Evolutionary conservation across 768 basidiomycete species (phyloP).

Genomic region (Galerina marginata): DNA sequence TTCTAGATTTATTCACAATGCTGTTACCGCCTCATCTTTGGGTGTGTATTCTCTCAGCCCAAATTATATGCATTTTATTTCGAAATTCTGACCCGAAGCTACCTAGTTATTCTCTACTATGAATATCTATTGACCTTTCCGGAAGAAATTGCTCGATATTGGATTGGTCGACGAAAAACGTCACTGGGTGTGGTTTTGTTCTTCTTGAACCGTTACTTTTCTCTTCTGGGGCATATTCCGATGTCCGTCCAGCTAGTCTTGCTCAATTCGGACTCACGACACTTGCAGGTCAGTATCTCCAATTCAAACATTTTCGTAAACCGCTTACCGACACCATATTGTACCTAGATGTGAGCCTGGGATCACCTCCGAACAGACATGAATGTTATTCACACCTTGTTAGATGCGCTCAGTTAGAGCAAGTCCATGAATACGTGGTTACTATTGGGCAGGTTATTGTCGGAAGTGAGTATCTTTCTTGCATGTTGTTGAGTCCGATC

Average conservation of each 20-base stretch:
- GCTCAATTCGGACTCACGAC: background rate
- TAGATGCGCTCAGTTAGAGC: background rate
- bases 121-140: slow-evolving; percentile 9
- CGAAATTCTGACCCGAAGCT: too few relatives aligned
- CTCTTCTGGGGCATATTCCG: background rate
- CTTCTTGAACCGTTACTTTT: slow-evolving; percentile 4
- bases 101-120: slow-evolving; percentile 9
- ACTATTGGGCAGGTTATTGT: too few relatives aligned
- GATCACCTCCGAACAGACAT: too few relatives aligned
- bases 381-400: too few relatives aligned
- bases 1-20: too few relatives aligned
- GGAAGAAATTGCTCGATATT: slow-evolving; percentile 6
- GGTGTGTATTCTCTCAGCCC: too few relatives aligned
- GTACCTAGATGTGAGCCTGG: too few relatives aligned
- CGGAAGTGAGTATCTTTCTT: background rate
- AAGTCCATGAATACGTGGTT: background rate
- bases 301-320: too few relatives aligned
- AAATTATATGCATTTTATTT: too few relatives aligned
- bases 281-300: background rate
- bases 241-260: background rate
- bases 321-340: too few relatives aligned
- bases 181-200: background rate
- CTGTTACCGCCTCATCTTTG: too few relatives aligned
- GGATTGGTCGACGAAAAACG: background rate
- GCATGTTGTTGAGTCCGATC: background rate